Percentiles rank a stretch among this genome's conserved stretches.
These are phyloP conservation scores for Camellia japonica DNA, from an alignment of 148 eudicot species.

Conservation along the genomic window DNA sequence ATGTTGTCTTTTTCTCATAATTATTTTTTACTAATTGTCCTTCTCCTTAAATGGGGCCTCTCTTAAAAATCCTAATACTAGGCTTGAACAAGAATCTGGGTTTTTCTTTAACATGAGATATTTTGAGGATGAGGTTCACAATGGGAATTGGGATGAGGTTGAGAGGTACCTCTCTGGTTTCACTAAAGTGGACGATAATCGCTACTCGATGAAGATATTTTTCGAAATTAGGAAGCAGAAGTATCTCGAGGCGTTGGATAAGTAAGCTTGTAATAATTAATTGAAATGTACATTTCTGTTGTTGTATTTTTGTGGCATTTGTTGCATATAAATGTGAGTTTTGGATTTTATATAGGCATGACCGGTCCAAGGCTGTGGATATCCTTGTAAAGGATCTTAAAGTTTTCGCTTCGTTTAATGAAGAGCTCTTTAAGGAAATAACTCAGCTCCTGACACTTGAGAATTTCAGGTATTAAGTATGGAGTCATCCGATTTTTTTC, in stretches of 20 bases:
- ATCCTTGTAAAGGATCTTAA: slow-evolving; percentile 80
- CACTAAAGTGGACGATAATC: slow-evolving; percentile 62
- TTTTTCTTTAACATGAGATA: slow-evolving; percentile 75
- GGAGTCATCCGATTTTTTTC: neutral
- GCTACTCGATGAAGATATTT: slow-evolving; percentile 71
- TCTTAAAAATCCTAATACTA: slow-evolving; percentile 1
- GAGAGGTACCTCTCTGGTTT: slow-evolving; percentile 75
- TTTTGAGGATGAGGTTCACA: slow-evolving; percentile 65
- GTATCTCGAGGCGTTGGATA: slow-evolving; percentile 80
- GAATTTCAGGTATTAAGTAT: slow-evolving; percentile 59
- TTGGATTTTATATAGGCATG: slow-evolving; percentile 48
- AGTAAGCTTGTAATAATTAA: slow-evolving; percentile 38
- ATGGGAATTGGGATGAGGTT: slow-evolving; percentile 75
- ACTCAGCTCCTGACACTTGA: slow-evolving; percentile 65
- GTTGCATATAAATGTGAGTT: neutral
- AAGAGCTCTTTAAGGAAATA: slow-evolving; percentile 71
- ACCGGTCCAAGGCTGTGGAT: slow-evolving; percentile 62
- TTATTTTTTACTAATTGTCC: neutral
- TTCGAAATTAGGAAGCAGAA: slow-evolving; percentile 80
- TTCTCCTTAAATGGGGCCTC: neutral
- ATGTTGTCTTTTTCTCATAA: slow-evolving; percentile 8
- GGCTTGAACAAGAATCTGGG: slow-evolving; percentile 65
- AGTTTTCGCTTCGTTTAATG: slow-evolving; percentile 62
- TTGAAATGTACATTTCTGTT: neutral
- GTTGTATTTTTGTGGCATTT: neutral